A percentile compares a stretch with the other conserved stretches of the same genome.
These are phyloP conservation scores for Fonsecaea pedrosoi DNA, from an alignment of 2,329 filamentous ascomycete genomes.

Conservation along the genomic window DNA sequence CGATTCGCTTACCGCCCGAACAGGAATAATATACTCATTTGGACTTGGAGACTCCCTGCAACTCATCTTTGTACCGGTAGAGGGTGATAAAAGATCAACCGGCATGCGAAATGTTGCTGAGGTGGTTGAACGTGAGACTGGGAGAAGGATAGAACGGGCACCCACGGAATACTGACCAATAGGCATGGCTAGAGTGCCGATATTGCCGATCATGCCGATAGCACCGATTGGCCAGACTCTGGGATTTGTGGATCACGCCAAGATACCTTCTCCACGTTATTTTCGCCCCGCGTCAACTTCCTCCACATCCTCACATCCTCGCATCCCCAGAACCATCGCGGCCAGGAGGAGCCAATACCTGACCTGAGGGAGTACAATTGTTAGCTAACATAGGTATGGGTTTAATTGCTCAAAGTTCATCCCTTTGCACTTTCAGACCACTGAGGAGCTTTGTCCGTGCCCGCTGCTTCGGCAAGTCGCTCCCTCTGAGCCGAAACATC, in stretches of 20 bases:
- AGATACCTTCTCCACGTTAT: not conserved
- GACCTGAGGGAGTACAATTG: not conserved
- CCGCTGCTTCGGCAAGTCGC: not conserved
- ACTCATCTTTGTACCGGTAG: not conserved
- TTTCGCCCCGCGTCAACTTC: not conserved
- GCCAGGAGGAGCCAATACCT: not conserved
- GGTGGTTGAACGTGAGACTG: conserved; percentile 1
- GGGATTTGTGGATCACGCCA: not conserved
- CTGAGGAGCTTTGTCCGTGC: not conserved
- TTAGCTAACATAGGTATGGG: not conserved
- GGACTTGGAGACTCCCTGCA: not conserved
- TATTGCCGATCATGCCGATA: not conserved
- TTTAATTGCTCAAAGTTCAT: not conserved
- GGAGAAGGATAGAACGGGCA: not conserved
- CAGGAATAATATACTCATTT: conserved; percentile 1
- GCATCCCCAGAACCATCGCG: not conserved
- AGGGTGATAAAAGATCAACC: not conserved
- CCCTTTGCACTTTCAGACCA: not conserved
- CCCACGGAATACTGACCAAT: not conserved
- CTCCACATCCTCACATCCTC: not conserved
- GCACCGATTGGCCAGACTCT: not conserved
- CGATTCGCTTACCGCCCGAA: not conserved
- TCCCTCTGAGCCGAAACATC: not conserved
- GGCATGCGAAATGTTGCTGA: not conserved
- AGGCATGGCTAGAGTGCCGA: not conserved